Evolutionary conservation across 106 monocot species (phyloP).

Genomic region (Cymbidium sinense): DNA sequence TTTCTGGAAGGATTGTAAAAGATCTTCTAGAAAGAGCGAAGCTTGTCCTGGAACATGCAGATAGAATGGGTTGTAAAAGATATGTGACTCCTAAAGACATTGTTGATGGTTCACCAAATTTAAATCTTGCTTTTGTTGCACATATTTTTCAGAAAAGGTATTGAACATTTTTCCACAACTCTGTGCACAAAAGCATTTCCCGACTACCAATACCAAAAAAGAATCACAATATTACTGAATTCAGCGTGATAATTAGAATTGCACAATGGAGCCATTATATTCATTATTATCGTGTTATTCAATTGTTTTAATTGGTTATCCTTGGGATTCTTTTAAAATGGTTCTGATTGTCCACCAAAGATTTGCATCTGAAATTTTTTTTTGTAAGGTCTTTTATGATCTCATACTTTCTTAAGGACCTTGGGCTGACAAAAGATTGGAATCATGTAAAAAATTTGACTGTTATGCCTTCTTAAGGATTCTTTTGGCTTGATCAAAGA

Average conservation of each 20-base stretch:
- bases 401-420: not conserved
- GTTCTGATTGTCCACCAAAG: not conserved
- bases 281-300: not conserved
- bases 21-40: slow-evolving; percentile 69
- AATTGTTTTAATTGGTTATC: not conserved
- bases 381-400: not conserved
- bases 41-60: slow-evolving; percentile 88
- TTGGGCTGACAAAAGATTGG: not conserved
- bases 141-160: slow-evolving; percentile 93
- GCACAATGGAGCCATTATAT: not conserved
- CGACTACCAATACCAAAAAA: not conserved
- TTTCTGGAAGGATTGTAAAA: slow-evolving; percentile 37
- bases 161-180: not conserved
- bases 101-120: slow-evolving; percentile 77
- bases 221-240: not conserved
- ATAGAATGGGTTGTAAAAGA: slow-evolving; percentile 95
- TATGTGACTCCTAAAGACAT: slow-evolving; percentile 88
- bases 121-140: slow-evolving; percentile 92
- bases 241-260: not conserved
- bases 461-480: too few species aligned
- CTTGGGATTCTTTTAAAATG: not conserved
- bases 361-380: not conserved
- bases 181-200: not conserved
- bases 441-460: not conserved
- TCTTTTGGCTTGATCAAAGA: too few species aligned